Conservation (phyloP, 1,284 basidiomycete genomes). For the Austropuccinia psidii region DNA sequence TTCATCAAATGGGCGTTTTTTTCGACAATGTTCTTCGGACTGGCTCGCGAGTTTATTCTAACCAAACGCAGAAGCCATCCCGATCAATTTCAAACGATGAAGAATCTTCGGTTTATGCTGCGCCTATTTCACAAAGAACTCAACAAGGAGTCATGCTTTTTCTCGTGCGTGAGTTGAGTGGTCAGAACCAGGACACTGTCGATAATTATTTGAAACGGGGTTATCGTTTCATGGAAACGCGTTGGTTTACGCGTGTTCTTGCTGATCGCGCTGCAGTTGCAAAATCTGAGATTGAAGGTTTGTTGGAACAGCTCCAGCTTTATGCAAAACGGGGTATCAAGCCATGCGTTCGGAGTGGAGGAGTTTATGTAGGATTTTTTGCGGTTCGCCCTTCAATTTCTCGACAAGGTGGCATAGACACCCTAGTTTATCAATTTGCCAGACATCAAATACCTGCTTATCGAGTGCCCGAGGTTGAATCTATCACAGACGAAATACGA, state of each 20-base stretch:
- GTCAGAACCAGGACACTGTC: slow-evolving; percentile 45
- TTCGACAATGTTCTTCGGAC: slow-evolving; percentile 53
- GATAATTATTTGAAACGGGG: slow-evolving; percentile 52
- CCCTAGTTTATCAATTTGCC: slow-evolving; percentile 54
- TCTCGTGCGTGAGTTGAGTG: slow-evolving; percentile 51
- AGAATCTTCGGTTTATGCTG: slow-evolving; percentile 19
- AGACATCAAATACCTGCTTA: slow-evolving; percentile 54
- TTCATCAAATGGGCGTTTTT: slow-evolving; percentile 54
- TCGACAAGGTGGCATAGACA: slow-evolving; percentile 48
- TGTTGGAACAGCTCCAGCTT: slow-evolving; percentile 52
- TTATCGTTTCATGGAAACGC: slow-evolving; percentile 52
- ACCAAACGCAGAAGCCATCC: not conserved
- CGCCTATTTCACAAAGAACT: not conserved
- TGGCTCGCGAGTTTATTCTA: slow-evolving; percentile 44
- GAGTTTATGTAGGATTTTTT: slow-evolving; percentile 53
- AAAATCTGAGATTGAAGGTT: slow-evolving; percentile 51
- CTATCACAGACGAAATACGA: slow-evolving; percentile 49
- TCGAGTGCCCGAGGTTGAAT: slow-evolving; percentile 51
- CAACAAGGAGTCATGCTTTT: slow-evolving; percentile 53
- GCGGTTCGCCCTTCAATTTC: slow-evolving; percentile 51
- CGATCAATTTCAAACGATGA: not conserved
- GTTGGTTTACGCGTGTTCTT: slow-evolving; percentile 51
- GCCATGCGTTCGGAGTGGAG: slow-evolving; percentile 52
- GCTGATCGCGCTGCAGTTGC: slow-evolving; percentile 51
- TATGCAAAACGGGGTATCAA: slow-evolving; percentile 52